Conservation (phyloP, 106 monocot species). For the Acanthochlamys bracteata region DNA sequence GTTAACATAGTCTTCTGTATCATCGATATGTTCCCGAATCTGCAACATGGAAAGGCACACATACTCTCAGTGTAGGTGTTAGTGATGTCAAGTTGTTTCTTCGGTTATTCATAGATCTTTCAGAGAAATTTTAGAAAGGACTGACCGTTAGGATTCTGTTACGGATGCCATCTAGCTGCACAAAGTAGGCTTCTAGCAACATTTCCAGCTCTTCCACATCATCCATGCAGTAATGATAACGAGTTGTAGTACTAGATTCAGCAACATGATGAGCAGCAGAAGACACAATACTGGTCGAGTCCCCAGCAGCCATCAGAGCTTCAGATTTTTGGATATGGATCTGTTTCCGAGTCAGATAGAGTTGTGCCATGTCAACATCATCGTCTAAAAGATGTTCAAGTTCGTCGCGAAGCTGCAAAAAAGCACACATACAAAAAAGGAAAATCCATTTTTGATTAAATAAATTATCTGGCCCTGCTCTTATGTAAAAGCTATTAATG, state of each 20-base stretch:
- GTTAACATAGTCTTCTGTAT: constrained; percentile 35
- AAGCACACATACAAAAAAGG: no score
- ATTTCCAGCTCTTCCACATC: constrained; percentile 79
- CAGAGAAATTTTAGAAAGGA: background rate
- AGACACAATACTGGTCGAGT: constrained; percentile 13
- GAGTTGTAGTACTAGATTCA: constrained; percentile 3
- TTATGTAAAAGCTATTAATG: no score
- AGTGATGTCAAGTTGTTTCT: background rate
- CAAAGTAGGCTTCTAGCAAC: constrained; percentile 92
- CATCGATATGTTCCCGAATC: constrained; percentile 35
- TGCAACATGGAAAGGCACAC: constrained; percentile 1
- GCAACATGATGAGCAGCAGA: constrained; percentile 46
- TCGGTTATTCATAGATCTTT: background rate
- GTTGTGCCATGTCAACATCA: constrained; percentile 89
- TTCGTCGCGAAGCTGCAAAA: constrained; percentile 69
- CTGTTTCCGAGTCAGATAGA: constrained; percentile 85
- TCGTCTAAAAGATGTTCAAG: constrained; percentile 96
- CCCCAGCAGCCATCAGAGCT: constrained; percentile 16
- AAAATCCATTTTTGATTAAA: no score
- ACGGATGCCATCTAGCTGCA: constrained; percentile 70
- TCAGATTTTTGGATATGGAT: constrained; percentile 6
- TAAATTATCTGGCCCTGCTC: no score
- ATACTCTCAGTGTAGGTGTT: background rate
- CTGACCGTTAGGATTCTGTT: constrained; percentile 41
- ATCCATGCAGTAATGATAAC: no score